Base-by-base conservation (phyloP, 345 rosid genomes). In the Litchi chinensis region DNA sequence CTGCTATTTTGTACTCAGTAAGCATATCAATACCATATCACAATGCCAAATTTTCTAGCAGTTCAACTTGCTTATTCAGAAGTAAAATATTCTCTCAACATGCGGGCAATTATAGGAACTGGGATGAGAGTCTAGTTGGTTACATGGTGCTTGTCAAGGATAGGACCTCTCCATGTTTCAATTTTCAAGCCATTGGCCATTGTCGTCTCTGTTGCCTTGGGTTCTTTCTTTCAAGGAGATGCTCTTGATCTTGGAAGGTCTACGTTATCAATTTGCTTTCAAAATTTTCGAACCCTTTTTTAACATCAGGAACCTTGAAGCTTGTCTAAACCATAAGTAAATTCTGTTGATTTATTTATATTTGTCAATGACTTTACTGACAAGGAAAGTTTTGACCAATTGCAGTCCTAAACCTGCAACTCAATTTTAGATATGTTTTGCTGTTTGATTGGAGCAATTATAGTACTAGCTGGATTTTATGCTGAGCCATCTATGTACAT, bases 131-230 rank as follows among this genome's bases (percentile, higher is more conserved):
- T 26, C 26, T 11, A 40, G 66, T 68, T 74, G 83, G 43, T 18
- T 6, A 4, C 71, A 21, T 83, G 86, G 80, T 81, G 86, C 79
- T 66, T 83, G 15, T 41, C 41, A 16, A 79, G 46, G 41, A 70
- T 11, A 21, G 85, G 83, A 12, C 86, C 89, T 68, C 50, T 81
- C 12, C 74, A 74, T 75, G 85, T 86, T n/a, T 59, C 85, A 5
- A 62, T 77, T 77, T 83, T 83, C 76, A 82, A 81, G 82, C 89
- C 89, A 32, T 19, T 83, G 64, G 80, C 69, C 6, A 68, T 79
- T 9, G 8, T 86, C 37, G 54, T 81, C 16, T 81, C 83, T 11
- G 64, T 71, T 15, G 46, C 65, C 76, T 71, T 68, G 71, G 81
- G 57, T 32, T 63, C 75, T 22, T 10, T 77, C 48, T 71, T 81